These are phyloP conservation scores for cucumber (Cucumis sativus) DNA, from an alignment of 306 rosid species.

Conservation along the genomic window Cucumber_9930_V3 NC_026657.2:27346001-27346500, in stretches of 20 bases:
- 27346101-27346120: background rate
- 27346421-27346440: background rate
- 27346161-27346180: conserved; percentile 91
- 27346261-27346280: background rate
- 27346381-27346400: conserved; percentile 98
- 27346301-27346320: conserved; percentile 95
- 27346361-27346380: conserved; percentile 91
- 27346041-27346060: conserved; percentile 64
- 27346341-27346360: conserved; percentile 90
- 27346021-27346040: conserved; percentile 83
- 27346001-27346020: conserved; percentile 97
- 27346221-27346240: background rate
- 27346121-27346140: conserved; percentile 33
- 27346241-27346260: background rate
- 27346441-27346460: background rate
- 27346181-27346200: conserved; percentile 51
- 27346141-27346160: conserved; percentile 88
- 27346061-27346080: background rate
- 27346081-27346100: background rate
- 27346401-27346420: background rate
- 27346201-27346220: background rate
- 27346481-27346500: conserved; percentile 77
- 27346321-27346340: conserved; percentile 97
- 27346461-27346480: background rate
- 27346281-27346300: conserved; percentile 18